These are phyloP conservation scores for Fusarium sp. DNA, from an alignment of 2,329 filamentous ascomycete species.

Conservation along the genomic window DNA sequence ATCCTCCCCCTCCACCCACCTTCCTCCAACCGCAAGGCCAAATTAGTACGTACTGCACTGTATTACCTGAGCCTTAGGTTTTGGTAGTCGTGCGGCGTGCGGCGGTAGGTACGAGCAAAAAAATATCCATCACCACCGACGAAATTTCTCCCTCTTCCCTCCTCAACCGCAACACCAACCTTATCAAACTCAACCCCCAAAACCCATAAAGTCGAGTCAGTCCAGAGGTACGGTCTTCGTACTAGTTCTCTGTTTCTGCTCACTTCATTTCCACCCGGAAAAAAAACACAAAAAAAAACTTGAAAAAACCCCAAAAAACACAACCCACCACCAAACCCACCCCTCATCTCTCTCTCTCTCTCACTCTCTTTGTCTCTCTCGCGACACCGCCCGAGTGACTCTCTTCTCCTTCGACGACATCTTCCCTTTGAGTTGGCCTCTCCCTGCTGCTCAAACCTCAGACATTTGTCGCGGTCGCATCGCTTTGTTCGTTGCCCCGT, in stretches of 20 bases:
- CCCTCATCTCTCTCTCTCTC: slow-evolving; percentile 17
- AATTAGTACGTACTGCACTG: slow-evolving; percentile 22
- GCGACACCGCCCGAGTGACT: slow-evolving; percentile 45
- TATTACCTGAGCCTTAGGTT: slow-evolving; percentile 35
- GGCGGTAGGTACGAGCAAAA: slow-evolving; percentile 42
- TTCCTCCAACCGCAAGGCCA: slow-evolving; percentile 37
- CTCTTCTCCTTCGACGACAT: slow-evolving; percentile 24
- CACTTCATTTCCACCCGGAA: slow-evolving; percentile 60
- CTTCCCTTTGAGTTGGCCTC: slow-evolving; percentile 39
- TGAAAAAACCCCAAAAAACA: slow-evolving; percentile 67
- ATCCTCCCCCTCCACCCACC: slow-evolving; percentile 20
- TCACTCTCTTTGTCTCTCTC: slow-evolving; percentile 41
- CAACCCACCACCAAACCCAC: slow-evolving; percentile 38
- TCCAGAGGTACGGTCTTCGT: slow-evolving; percentile 69
- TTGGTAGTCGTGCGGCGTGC: background rate
- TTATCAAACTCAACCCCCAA: slow-evolving; percentile 58
- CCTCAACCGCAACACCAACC: slow-evolving; percentile 60
- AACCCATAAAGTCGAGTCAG: slow-evolving; percentile 58
- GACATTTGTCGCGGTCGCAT: slow-evolving; percentile 33
- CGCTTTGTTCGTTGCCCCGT: slow-evolving; percentile 45
- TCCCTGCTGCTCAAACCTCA: slow-evolving; percentile 40
- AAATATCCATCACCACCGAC: slow-evolving; percentile 45
- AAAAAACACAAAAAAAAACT: slow-evolving; percentile 70
- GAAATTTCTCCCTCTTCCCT: slow-evolving; percentile 55
- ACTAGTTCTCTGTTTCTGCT: slow-evolving; percentile 70